Conservation (phyloP, 73 alveolate genomes). For the Halteria grandinella region DNA sequence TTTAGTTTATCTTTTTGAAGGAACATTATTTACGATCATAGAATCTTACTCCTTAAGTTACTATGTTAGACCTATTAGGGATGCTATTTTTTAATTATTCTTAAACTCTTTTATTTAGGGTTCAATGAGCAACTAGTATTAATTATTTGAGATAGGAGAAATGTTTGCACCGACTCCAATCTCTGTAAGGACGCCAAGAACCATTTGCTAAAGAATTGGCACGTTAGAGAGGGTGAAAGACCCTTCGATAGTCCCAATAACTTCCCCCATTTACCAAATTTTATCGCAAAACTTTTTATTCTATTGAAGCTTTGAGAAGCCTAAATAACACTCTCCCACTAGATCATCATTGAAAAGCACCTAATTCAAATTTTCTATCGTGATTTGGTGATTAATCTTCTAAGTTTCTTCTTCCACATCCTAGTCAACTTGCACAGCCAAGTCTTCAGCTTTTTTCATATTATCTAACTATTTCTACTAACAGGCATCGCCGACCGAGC, state of each 20-base stretch:
- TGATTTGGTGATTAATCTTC: too few relatives aligned
- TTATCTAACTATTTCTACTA: neutral
- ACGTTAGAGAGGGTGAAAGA: neutral
- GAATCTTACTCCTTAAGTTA: too few relatives aligned
- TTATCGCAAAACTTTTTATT: conserved; percentile 13
- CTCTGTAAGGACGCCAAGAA: conserved; percentile 58
- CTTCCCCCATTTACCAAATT: conserved; percentile 48
- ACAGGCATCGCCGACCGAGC: too few relatives aligned
- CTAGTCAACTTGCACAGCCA: neutral
- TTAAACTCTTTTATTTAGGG: too few relatives aligned
- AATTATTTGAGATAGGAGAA: conserved; percentile 31
- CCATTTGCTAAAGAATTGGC: conserved; percentile 53
- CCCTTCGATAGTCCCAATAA: conserved; percentile 41
- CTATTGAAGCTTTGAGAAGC: conserved; percentile 49
- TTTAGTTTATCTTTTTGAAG: too few relatives aligned
- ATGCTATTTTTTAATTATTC: too few relatives aligned
- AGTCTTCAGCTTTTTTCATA: neutral
- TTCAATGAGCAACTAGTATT: too few relatives aligned
- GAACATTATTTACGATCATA: too few relatives aligned
- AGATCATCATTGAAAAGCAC: too few relatives aligned
- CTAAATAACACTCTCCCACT: conserved; percentile 67
- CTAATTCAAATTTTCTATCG: too few relatives aligned
- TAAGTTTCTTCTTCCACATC: too few relatives aligned
- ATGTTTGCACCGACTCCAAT: conserved; percentile 38
- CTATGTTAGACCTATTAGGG: too few relatives aligned